Evolutionary conservation across 345 rosid genomes (phyloP), one percentile per base, ranked within the genome.

Genomic region (Anacardium occidentale): DNA sequence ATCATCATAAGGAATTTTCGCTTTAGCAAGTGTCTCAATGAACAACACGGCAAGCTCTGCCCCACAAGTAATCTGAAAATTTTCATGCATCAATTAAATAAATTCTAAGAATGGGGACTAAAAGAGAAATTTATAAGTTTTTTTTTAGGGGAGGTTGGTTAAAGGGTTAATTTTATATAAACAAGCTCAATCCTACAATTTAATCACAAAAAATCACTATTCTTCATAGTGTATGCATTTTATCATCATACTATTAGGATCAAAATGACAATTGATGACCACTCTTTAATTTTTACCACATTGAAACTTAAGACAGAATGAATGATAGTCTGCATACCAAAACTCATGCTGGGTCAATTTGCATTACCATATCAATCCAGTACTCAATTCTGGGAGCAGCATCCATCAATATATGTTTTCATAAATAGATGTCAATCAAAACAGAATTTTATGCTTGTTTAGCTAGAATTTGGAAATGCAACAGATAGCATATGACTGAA

Each of bases 61-160:
- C 47, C 98, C 99, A 76, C 98, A 95, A 51, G 87, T 91, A 62
- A 95, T 80, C 98, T 95, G 90, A 81, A 81, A 64, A 3, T 60
- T 48, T 24, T 42, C 26, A 50, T 50, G 61, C 40, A 50, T 63
- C 22, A 48, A 7, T 50, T 76, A 10, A 61, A 53, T 37, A 15
- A 42, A 78, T 61, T 59, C 4, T 17, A 50, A 18, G 53, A 50
- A 15, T 11, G 13, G 13, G 42, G 9, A 37, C 9, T 5, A 37
- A 37, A 37, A 1, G 42, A 37, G 42, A 37, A 37, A 37, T 37
- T 37, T 37, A 37, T 37, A 34, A 34, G n/a, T n/a, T n/a, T n/a
- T n/a, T n/a, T n/a, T 34, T 34, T 5, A 7, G 37, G 37, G 37
- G 37, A 7, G 37, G 37, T 34, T 34, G 4, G 37, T 34, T 34